Percentiles rank a stretch among this genome's conserved stretches.
phyloP scores from a whole-genome alignment of 495 filamentous ascomycete species.

The Penicillium pulvis region DNA sequence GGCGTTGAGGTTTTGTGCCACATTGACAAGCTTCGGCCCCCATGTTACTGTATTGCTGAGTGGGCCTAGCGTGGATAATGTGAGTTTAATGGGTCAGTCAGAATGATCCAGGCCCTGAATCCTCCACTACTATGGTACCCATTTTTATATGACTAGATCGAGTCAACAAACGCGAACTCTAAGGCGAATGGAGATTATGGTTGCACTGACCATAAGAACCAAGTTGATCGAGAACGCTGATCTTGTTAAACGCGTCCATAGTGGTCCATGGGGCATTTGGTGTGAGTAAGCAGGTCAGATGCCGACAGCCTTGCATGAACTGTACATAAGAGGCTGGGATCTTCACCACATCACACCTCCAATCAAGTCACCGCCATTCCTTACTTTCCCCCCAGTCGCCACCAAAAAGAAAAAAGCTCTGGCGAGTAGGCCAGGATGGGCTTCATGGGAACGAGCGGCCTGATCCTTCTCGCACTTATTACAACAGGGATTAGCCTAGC shows the following conservation, averaged over 20 bases:
- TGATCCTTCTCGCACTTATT: slow-evolving; percentile 2
- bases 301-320: neutral
- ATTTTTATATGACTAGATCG: neutral
- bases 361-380: neutral
- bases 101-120: neutral
- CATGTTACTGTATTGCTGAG: neutral
- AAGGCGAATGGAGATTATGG: neutral
- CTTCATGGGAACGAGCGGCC: neutral
- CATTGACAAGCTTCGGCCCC: neutral
- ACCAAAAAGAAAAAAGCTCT: neutral
- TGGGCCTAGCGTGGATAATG: neutral
- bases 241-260: neutral
- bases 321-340: slow-evolving; percentile 10
- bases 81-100: neutral
- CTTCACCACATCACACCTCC: slow-evolving; percentile 3
- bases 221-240: neutral
- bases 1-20: neutral
- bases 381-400: neutral
- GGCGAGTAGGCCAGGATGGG: neutral
- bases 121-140: neutral
- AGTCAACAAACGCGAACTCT: neutral
- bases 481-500: neutral
- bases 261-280: neutral
- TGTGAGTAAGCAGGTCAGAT: slow-evolving; percentile 1
- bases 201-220: neutral